Evolutionary conservation across 2,329 filamentous ascomycete genomes (phyloP).

Genomic region (Calonectria ilicicola): DNA sequence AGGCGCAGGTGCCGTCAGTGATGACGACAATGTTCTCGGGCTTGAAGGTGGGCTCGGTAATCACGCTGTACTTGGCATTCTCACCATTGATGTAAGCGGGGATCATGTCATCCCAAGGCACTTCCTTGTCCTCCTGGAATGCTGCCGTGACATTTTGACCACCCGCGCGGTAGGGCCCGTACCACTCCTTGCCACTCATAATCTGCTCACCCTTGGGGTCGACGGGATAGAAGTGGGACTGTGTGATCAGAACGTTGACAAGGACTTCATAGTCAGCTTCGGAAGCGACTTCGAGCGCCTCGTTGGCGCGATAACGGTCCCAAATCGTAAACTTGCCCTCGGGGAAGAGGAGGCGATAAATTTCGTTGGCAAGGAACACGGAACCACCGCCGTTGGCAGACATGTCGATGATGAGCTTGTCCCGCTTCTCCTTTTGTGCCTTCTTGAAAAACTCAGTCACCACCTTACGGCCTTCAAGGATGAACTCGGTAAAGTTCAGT

Average conservation of each 20-base stretch:
- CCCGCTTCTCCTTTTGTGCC: constrained; percentile 31
- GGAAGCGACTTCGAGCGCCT: constrained; percentile 29
- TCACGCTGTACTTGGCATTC: constrained; percentile 26
- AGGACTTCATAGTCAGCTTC: constrained; percentile 35
- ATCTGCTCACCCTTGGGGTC: constrained; percentile 22
- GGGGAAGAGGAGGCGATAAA: constrained; percentile 39
- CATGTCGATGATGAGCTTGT: constrained; percentile 42
- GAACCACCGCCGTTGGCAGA: constrained; percentile 40
- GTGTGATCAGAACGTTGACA: constrained; percentile 23
- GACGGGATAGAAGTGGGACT: constrained; percentile 27
- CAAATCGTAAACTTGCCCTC: constrained; percentile 32
- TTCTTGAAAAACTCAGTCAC: constrained; percentile 33
- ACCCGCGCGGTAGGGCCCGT: constrained; percentile 36
- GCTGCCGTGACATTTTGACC: constrained; percentile 37
- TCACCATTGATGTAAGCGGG: constrained; percentile 36
- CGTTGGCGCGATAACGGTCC: constrained; percentile 38
- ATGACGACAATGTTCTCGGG: constrained; percentile 40
- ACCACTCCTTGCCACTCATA: constrained; percentile 36
- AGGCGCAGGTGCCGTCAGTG: constrained; percentile 40
- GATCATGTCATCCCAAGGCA: constrained; percentile 21
- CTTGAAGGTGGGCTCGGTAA: constrained; percentile 35
- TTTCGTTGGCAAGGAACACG: constrained; percentile 30
- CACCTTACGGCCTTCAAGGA: constrained; percentile 34
- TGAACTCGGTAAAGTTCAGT: constrained; percentile 25
- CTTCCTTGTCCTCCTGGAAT: constrained; percentile 29